Base-by-base conservation (phyloP, 108 stramenopile genomes). In the Fistulifera pelliculosa region DNA sequence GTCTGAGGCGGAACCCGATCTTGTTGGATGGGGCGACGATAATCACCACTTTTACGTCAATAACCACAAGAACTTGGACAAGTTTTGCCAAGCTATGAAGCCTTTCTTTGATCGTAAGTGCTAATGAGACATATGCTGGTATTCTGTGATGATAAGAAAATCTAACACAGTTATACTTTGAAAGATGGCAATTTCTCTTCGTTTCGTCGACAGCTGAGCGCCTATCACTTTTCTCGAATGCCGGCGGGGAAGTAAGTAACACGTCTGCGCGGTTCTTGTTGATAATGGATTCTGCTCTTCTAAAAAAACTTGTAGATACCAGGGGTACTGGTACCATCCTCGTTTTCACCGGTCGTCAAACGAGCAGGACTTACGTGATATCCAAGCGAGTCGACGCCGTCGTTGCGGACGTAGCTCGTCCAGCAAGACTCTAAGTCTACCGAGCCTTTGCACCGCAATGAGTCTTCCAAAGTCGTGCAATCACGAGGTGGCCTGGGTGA, bases 151-250 rank as follows among this genome's bases (percentile, higher is more conserved):
- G 3, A 6, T 5, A 18, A 3, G 19, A 6, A 47, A 3, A 11
- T 47, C 44, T 47, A 18, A 47, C 10, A 7, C 3, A 3, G 3
- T 47, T 10, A 8, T 47, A 7, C 5, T 47, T 22, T 3, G 3
- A 6, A 18, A 47, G 44, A 54, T 38, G 35, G 16, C 2, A 38
- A 39, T 35, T 54, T 35, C 31, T 18, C 23, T 39, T 23, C 53
- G 28, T 21, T 54, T 31, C 53, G 53, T 13, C 53, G 53, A 5
- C 53, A 54, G 53, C 53, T 54, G 1, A 38, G 35, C 13, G 25
- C 35, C 2, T 54, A 54, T 15, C 15, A 35, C n/a, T 54, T 54
- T 28, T 8, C 16, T 35, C 49, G 38, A 1, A 2, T 54, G 15
- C 19, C 1, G 35, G 17, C 4, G 10, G 53, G 38, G 13, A 18